Evolutionary conservation across 1,284 basidiomycete species (phyloP), one percentile per base, ranked within the genome.

Genomic region (Coniferiporia sulphurascens): DNA sequence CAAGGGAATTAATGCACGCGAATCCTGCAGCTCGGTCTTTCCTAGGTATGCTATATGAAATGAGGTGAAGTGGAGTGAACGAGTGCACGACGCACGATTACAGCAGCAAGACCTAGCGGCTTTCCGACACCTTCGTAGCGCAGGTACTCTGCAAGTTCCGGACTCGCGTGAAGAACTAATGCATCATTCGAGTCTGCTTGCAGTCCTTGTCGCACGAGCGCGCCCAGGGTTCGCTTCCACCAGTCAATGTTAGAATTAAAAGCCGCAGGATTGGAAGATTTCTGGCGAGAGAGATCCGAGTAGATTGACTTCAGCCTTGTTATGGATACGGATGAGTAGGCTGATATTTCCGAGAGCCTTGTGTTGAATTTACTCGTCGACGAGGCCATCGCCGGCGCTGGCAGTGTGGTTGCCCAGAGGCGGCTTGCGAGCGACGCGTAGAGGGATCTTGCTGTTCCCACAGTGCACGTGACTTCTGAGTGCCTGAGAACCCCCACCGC

Each of bases 221-320:
- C 78, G 63, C 87, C 82, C 2, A 98, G 73, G 0, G 86, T 85
- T 43, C 74, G 73, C 44, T 81, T 80, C 95, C 95, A 98, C 93
- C 93, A 97, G 60, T 88, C 84, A 38, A 95, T 75, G 68, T 90
- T 92, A 13, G 91, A 83, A 43, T 83, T 75, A 71, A 87, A 98
- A 2, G 92, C 87, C 3, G 87, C 81, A 0, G 92, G 88, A 70
- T 98, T 96, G 1, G 92, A 88, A 35, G 82, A 75, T 65, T 89
- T 90, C 74, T 95, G 93, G 6, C 85, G 79, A 0, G 91, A 86
- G 58, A 96, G 86, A 68, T 95, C 93, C 2, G 94, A 87, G 73
- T 95, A 98, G 13, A 98, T 78, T 0, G 93, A 86, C 65, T 89
- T 86, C 0, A 97, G 78, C 9, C 93, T 86, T 17, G 77, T 80